These are phyloP conservation scores for Trichoderma sp. DNA, from an alignment of 2,329 filamentous ascomycete species.

Conservation along the genomic window DNA sequence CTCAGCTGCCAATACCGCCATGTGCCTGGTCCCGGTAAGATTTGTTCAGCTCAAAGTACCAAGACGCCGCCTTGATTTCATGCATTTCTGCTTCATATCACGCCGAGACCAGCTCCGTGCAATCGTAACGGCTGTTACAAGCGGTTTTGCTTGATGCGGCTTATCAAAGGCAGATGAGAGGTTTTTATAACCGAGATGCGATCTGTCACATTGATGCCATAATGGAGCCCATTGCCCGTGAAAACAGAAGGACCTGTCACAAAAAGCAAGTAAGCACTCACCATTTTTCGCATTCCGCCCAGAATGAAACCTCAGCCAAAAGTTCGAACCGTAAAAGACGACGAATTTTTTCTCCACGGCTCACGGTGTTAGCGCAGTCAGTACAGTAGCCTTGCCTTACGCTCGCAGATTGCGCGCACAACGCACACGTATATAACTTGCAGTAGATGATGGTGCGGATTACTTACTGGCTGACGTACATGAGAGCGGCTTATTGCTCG, in stretches of 20 bases:
- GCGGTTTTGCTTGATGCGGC: not conserved
- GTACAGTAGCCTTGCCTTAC: not conserved
- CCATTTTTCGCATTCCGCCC: not conserved
- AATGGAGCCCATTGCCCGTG: conserved; percentile 3
- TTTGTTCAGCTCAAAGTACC: not conserved
- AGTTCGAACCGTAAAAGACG: not conserved
- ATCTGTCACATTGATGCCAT: conserved; percentile 16
- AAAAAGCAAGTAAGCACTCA: not conserved
- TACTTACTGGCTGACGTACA: conserved; percentile 1
- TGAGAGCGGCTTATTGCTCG: not conserved
- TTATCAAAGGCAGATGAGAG: not conserved
- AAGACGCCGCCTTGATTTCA: not conserved
- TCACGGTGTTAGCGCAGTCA: not conserved
- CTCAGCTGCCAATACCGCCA: not conserved
- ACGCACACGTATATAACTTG: not conserved
- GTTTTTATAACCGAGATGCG: not conserved
- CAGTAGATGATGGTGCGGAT: not conserved
- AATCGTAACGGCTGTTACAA: not conserved
- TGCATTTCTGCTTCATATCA: not conserved
- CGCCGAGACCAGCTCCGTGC: not conserved
- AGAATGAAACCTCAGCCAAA: not conserved
- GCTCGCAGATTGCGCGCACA: not conserved
- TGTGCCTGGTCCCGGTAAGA: not conserved
- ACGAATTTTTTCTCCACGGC: not conserved
- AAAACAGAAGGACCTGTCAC: not conserved